phyloP scores from a whole-genome alignment of 176 grass and related monocot genomes.

The Zea luxurians region DNA sequence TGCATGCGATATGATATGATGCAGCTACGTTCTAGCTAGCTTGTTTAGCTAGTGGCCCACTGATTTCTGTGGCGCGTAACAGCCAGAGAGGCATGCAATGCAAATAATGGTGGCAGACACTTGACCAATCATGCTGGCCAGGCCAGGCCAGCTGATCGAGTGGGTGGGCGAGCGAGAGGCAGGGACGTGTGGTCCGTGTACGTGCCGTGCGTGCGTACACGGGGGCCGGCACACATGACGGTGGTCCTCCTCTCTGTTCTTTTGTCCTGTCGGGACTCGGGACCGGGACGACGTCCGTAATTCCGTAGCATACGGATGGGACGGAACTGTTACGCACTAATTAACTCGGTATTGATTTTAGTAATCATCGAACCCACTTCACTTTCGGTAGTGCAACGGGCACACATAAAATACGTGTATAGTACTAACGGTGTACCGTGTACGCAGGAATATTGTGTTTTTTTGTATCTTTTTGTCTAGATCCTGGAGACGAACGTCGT shows the following conservation, averaged over 20 bases:
- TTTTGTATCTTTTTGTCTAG: not conserved
- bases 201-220: not conserved
- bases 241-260: constrained; percentile 6
- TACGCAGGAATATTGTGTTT: too few species aligned
- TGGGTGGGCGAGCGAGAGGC: too few species aligned
- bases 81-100: not conserved
- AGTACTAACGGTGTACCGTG: too few species aligned
- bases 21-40: not conserved
- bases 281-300: constrained; percentile 20
- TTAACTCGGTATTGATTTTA: too few species aligned
- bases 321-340: too few species aligned
- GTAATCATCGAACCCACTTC: too few species aligned
- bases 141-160: too few species aligned
- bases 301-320: constrained; percentile 31
- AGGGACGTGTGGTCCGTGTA: not conserved
- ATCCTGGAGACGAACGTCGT: constrained; percentile 6
- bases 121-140: too few species aligned
- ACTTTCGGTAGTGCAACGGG: not conserved
- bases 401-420: too few species aligned
- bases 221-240: not conserved
- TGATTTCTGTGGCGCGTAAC: not conserved
- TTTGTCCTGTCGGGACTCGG: not conserved
- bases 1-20: too few species aligned
- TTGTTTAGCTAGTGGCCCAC: not conserved
- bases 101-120: not conserved